These are phyloP conservation scores for Plasmodium sp. DNA, from an alignment of 169 alveolate species.

Conservation along the genomic window DNA sequence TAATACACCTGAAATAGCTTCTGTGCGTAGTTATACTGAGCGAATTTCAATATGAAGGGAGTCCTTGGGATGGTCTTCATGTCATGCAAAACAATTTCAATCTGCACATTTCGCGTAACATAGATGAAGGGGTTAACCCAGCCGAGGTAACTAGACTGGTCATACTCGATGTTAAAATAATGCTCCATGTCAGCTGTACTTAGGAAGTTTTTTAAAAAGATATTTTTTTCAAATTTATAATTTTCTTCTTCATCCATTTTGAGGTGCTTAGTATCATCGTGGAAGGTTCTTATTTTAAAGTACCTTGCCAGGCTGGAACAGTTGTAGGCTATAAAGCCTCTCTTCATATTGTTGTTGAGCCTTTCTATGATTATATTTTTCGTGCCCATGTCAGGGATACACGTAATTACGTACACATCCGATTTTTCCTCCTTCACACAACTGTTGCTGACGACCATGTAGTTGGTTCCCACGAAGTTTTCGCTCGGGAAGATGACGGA, in stretches of 20 bases:
- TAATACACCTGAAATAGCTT: slow-evolving; percentile 35
- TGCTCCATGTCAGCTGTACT: slow-evolving; percentile 60
- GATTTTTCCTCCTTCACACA: slow-evolving; percentile 67
- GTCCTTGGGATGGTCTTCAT: slow-evolving; percentile 85
- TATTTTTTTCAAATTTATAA: slow-evolving; percentile 41
- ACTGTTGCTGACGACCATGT: slow-evolving; percentile 80
- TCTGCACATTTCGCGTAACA: slow-evolving; percentile 81
- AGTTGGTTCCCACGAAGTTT: slow-evolving; percentile 86
- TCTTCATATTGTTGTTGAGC: slow-evolving; percentile 72
- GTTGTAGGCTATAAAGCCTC: slow-evolving; percentile 84
- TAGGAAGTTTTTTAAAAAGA: slow-evolving; percentile 31
- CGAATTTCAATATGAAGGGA: slow-evolving; percentile 85
- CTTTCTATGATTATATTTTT: slow-evolving; percentile 82
- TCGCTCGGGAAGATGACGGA: slow-evolving; percentile 85
- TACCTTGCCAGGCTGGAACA: slow-evolving; percentile 79
- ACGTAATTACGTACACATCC: slow-evolving; percentile 82
- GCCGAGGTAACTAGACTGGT: slow-evolving; percentile 85
- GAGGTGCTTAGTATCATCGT: slow-evolving; percentile 74
- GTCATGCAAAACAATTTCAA: slow-evolving; percentile 86
- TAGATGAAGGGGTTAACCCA: slow-evolving; percentile 90
- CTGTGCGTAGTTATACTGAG: slow-evolving; percentile 65
- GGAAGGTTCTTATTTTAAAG: slow-evolving; percentile 84
- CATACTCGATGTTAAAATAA: slow-evolving; percentile 79
- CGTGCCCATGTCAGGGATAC: slow-evolving; percentile 86
- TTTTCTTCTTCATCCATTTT: slow-evolving; percentile 39